These are phyloP conservation scores for Ganoderma meredithae DNA, from an alignment of 1,284 basidiomycete genomes.

Conservation along the genomic window DNA sequence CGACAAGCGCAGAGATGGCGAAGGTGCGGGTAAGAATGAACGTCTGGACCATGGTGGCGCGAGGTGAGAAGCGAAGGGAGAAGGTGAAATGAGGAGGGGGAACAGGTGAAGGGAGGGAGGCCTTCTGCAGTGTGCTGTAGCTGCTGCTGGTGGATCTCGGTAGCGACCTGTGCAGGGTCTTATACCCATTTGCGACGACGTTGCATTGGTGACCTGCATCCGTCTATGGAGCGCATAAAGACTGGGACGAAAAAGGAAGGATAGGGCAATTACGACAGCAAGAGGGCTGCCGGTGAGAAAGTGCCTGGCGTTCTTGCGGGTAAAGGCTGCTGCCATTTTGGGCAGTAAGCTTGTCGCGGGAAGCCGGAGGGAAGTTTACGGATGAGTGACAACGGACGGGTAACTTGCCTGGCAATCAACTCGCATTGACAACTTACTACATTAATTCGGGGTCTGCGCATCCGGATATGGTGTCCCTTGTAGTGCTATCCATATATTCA, in stretches of 20 bases:
- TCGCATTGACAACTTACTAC: conserved; percentile 3
- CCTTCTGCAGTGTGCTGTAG: conserved; percentile 1
- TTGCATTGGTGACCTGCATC: conserved; percentile 11
- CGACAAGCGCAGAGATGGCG: conserved; percentile 33
- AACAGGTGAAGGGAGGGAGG: conserved; percentile 5
- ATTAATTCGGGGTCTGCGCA: conserved; percentile 4
- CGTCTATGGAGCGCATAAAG: conserved; percentile 13
- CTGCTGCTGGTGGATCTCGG: not conserved
- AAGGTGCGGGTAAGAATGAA: conserved; percentile 35
- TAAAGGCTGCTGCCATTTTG: conserved; percentile 1
- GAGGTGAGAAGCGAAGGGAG: conserved; percentile 13
- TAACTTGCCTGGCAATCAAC: not conserved
- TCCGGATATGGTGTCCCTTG: conserved; percentile 15
- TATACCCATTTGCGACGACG: conserved; percentile 16
- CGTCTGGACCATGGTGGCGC: conserved; percentile 27
- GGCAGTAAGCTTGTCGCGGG: conserved; percentile 18
- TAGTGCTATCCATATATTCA: conserved; percentile 3
- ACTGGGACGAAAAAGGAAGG: conserved; percentile 14
- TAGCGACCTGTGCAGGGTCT: conserved; percentile 3
- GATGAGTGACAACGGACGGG: not conserved
- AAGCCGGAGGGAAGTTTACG: not conserved
- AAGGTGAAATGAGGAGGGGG: conserved; percentile 12
- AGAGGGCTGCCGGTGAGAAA: conserved; percentile 6
- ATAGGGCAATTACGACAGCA: not conserved
- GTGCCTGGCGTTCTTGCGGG: not conserved